phyloP scores from a whole-genome alignment of 2,329 filamentous ascomycete species.

The Fusarium pseudonygamai region DNA sequence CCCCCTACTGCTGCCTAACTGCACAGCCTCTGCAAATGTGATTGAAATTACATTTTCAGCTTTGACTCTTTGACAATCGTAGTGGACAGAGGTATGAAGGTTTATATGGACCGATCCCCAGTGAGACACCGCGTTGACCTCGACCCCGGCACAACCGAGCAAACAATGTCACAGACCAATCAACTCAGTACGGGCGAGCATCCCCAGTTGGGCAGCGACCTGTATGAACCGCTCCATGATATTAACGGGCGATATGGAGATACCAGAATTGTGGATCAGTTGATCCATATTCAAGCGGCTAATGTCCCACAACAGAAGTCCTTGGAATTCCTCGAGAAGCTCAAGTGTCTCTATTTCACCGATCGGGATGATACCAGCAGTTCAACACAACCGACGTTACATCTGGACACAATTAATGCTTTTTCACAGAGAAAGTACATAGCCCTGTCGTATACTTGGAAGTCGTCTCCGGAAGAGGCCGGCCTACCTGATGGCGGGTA shows the following conservation, averaged over 20 bases:
- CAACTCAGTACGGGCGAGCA: too few relatives aligned
- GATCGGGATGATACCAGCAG: accelerated
- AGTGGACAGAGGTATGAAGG: too few relatives aligned
- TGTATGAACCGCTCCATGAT: neutral
- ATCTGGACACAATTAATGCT: accelerated
- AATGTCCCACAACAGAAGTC: neutral
- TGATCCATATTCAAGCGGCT: accelerated
- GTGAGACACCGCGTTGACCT: too few relatives aligned
- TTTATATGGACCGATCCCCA: too few relatives aligned
- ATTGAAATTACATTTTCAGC: neutral
- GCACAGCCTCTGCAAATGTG: neutral
- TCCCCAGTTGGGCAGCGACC: neutral
- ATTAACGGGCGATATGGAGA: neutral
- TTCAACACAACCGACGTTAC: accelerated
- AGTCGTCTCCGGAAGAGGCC: accelerated
- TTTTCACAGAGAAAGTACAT: accelerated
- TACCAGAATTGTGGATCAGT: neutral
- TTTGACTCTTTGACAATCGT: too few relatives aligned
- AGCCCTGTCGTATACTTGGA: neutral
- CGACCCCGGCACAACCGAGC: too few relatives aligned
- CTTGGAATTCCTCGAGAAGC: neutral
- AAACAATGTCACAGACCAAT: neutral
- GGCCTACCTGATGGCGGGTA: accelerated
- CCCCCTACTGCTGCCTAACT: neutral
- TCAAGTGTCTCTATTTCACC: neutral